Evolutionary conservation across 208 protist species (phyloP).

Genomic region (Endotrypanum monterogeii): DNA sequence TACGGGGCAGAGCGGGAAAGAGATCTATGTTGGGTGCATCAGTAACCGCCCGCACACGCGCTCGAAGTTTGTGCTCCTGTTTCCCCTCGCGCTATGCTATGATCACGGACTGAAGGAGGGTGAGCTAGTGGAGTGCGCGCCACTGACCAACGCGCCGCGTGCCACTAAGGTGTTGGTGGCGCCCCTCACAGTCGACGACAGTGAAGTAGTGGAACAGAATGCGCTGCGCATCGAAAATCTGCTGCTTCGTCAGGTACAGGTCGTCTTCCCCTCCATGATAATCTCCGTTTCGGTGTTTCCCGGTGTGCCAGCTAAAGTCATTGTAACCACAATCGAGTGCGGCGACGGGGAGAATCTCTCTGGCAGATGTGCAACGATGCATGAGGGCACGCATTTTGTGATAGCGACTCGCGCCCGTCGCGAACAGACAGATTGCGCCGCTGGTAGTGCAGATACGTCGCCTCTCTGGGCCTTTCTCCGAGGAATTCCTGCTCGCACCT

Average conservation of each 20-base stretch:
- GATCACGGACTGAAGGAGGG: slow-evolving; percentile 63
- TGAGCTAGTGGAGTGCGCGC: slow-evolving; percentile 56
- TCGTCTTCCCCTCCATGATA: slow-evolving; percentile 78
- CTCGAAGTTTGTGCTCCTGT: slow-evolving; percentile 54
- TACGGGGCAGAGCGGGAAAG: slow-evolving; percentile 42
- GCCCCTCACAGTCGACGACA: slow-evolving; percentile 88
- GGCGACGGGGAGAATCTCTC: slow-evolving; percentile 33
- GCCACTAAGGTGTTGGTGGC: slow-evolving; percentile 80
- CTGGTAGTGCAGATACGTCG: slow-evolving; percentile 1
- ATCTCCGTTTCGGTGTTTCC: slow-evolving; percentile 72
- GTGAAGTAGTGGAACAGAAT: slow-evolving; percentile 93
- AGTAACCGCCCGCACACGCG: slow-evolving; percentile 45
- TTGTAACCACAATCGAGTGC: slow-evolving; percentile 68
- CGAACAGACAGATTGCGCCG: slow-evolving; percentile 10
- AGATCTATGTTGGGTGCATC: slow-evolving; percentile 74
- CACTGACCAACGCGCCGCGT: slow-evolving; percentile 38
- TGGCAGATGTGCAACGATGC: slow-evolving; percentile 71
- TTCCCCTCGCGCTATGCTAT: slow-evolving; percentile 52
- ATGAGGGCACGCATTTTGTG: slow-evolving; percentile 85
- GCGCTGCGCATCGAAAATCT: slow-evolving; percentile 77
- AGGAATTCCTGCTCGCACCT: slow-evolving; percentile 16
- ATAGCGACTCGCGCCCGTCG: slow-evolving; percentile 71
- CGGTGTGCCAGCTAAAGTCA: slow-evolving; percentile 67
- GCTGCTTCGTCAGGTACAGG: slow-evolving; percentile 84
- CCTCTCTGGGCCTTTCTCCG: slow-evolving; percentile 69